These are phyloP conservation scores for Cyberlindnera euphorbiiphila DNA, from an alignment of 805 yeast genomes.

Conservation along the genomic window DNA sequence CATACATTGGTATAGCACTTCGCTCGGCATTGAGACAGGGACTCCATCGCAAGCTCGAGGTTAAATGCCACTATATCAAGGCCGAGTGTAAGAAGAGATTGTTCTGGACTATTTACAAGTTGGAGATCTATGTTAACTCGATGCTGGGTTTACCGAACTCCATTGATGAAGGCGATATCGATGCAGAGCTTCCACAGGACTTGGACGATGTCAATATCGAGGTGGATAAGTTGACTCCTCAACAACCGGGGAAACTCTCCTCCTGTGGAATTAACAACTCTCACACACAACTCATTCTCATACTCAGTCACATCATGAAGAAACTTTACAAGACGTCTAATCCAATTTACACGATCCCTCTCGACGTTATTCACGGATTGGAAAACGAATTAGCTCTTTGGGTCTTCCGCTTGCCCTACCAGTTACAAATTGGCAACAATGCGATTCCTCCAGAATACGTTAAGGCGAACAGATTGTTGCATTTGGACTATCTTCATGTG, in stretches of 20 bases:
- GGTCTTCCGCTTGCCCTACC: constrained; percentile 67
- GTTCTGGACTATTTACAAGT: constrained; percentile 84
- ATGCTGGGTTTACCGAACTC: constrained; percentile 81
- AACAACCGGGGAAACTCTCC: constrained; percentile 29
- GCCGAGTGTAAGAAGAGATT: constrained; percentile 80
- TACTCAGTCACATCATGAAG: constrained; percentile 67
- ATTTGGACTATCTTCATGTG: constrained; percentile 72
- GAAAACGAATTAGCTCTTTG: constrained; percentile 73
- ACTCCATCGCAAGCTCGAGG: constrained; percentile 58
- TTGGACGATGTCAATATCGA: constrained; percentile 77
- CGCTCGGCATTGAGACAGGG: constrained; percentile 86
- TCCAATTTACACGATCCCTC: constrained; percentile 28
- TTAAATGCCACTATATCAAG: constrained; percentile 59
- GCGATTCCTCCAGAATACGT: constrained; percentile 41
- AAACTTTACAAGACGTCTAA: constrained; percentile 67
- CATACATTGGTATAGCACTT: constrained; percentile 86
- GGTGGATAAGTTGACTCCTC: constrained; percentile 29
- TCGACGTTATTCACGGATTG: constrained; percentile 55
- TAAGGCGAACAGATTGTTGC: constrained; percentile 73
- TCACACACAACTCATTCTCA: constrained; percentile 70
- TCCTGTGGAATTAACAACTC: constrained; percentile 66
- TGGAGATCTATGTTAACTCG: constrained; percentile 88
- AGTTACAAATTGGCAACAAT: constrained; percentile 51
- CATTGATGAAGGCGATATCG: constrained; percentile 77
- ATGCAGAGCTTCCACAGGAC: constrained; percentile 81